Evolutionary conservation across 2,329 filamentous ascomycete genomes (phyloP).

Genomic region (Trematosphaeria pertusa): DNA sequence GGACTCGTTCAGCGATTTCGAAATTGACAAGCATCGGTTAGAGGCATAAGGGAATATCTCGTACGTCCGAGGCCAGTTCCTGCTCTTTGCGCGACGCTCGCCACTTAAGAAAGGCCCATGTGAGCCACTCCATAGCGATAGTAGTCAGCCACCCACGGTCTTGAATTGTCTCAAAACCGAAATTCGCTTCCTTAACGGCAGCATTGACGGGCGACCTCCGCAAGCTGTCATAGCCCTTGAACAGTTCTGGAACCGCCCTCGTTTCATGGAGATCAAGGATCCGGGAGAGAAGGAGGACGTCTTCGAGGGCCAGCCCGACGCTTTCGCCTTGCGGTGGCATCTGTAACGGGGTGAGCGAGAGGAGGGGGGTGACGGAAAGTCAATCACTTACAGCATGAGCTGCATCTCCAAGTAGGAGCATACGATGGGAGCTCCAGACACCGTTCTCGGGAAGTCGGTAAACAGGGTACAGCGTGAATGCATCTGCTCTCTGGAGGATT

Average conservation of each 20-base stretch:
- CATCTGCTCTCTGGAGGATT: conserved; percentile 42
- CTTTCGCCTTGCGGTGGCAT: conserved; percentile 58
- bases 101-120: conserved; percentile 40
- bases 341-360: too few relatives aligned
- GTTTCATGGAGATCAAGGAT: conserved; percentile 44
- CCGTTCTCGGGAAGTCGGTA: conserved; percentile 49
- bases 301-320: conserved; percentile 54
- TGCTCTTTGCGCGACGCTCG: conserved; percentile 11
- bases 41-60: conserved; percentile 12
- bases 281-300: conserved; percentile 53
- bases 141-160: conserved; percentile 48
- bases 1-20: too few relatives aligned
- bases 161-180: conserved; percentile 49
- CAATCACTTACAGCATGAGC: conserved; percentile 55
- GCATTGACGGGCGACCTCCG: conserved; percentile 47
- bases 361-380: too few relatives aligned
- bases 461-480: conserved; percentile 55
- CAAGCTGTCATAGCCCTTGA: conserved; percentile 48
- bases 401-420: conserved; percentile 55
- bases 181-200: conserved; percentile 49
- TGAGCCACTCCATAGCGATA: conserved; percentile 49
- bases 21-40: too few relatives aligned
- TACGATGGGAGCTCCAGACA: conserved; percentile 50
- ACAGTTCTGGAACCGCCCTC: conserved; percentile 41
- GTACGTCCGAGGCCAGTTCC: conserved; percentile 20